Base-by-base conservation (phyloP, 768 basidiomycete species). In the Ramaria rubella region DNA sequence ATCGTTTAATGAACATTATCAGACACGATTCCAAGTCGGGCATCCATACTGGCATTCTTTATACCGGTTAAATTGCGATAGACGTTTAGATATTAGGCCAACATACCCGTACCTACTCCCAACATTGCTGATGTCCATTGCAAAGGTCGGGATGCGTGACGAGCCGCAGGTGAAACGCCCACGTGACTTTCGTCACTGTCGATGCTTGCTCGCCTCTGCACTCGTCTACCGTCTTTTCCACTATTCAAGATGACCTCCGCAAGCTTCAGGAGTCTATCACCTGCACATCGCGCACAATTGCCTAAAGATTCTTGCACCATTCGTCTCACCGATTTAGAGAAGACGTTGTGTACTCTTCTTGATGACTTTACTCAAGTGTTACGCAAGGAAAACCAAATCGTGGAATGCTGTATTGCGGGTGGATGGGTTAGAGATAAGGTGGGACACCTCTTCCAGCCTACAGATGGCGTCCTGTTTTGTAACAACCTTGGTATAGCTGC, bases 401-500 rank as follows among this genome's bases (percentile, higher is more conserved):
- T 82, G 0, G 77, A 81, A 1, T 95, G 95, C 67, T 80, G 96
- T 62, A 90, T 99, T 46, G 96, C 94, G 11, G 96, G 96, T 17
- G 96, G 96, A 19, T 99, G 96, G 96, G 96, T 98, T 44, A 77
- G 96, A 65, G 96, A 99, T 70, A 99, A 99, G 85, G 95, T 94
- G 59, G 62, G 73, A 68, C 26, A n/a, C 6, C 46, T 19, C 55
- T 34, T 24, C 49, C 17, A 40, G 38, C 57, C 56, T 31, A 38
- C n/a, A 9, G 8, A 23, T 5, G 19, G 29, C 58, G 24, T 51
- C 55, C 58, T 67, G 58, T 61, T 61, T n/a, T 14, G 27, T 19
- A 49, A 33, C 30, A 31, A 31, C 7, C 46, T 26, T 19, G 57
- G 54, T 53, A 46, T 57, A 93, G 96, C 75, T 98, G 44, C 78